phyloP scores from a whole-genome alignment of 495 filamentous ascomycete genomes.

The Penicillium lagena region DNA sequence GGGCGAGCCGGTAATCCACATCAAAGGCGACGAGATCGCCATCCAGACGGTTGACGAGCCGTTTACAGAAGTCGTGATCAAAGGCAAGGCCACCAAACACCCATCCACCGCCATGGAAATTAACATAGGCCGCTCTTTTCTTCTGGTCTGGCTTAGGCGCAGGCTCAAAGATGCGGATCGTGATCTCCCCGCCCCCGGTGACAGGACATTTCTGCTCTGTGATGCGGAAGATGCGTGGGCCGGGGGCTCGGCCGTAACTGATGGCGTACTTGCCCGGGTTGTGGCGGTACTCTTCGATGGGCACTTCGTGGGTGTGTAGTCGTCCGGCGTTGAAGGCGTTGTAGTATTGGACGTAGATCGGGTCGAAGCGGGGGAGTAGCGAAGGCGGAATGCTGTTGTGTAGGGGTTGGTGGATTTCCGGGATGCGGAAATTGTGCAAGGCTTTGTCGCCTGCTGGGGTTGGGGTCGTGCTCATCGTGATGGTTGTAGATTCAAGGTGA shows the following conservation, averaged over 20 bases:
- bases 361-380: constrained; percentile 25
- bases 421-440: constrained; percentile 18
- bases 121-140: constrained; percentile 32
- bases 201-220: constrained; percentile 35
- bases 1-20: constrained; percentile 32
- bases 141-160: constrained; percentile 17
- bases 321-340: constrained; percentile 34
- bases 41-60: constrained; percentile 25
- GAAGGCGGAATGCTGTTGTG: constrained; percentile 32
- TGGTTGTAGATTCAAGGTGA: background rate
- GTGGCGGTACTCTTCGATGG: constrained; percentile 38
- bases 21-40: constrained; percentile 33
- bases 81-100: constrained; percentile 27
- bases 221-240: constrained; percentile 30
- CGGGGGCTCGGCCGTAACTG: constrained; percentile 25
- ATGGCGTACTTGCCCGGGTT: constrained; percentile 30
- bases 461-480: background rate
- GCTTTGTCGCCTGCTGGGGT: constrained; percentile 5
- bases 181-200: constrained; percentile 29
- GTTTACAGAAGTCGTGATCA: constrained; percentile 34
- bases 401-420: constrained; percentile 20
- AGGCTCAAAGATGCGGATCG: constrained; percentile 33
- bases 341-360: constrained; percentile 29
- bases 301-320: constrained; percentile 34
- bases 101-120: constrained; percentile 37